Conservation (phyloP, 129 eudicot genomes). For the Erigeron canadensis region DNA sequence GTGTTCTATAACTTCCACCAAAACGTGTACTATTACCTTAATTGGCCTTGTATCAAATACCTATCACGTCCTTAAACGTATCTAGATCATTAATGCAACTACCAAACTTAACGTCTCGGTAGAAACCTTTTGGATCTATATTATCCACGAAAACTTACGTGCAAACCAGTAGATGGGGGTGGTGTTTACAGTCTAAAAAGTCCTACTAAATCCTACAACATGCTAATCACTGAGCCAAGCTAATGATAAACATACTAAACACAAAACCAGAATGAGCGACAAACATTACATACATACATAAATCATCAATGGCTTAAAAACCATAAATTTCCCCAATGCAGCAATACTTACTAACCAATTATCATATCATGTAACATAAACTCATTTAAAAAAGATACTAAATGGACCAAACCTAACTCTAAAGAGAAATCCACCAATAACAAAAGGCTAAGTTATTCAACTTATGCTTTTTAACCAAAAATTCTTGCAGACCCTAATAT, state of each 20-base stretch:
- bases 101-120: neutral
- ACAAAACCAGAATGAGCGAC: neutral
- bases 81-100: neutral
- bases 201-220: no score
- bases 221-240: no score
- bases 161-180: neutral
- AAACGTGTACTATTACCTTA: neutral
- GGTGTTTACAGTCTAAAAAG: neutral
- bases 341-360: neutral
- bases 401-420: neutral
- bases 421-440: no score
- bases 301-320: neutral
- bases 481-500: neutral
- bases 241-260: neutral
- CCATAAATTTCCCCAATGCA: neutral
- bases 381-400: neutral
- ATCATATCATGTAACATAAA: neutral
- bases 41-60: neutral
- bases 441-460: neutral
- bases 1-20: slow-evolving; percentile 10
- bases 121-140: neutral
- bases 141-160: neutral
- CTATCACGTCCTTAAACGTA: neutral
- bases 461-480: neutral
- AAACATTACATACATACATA: neutral